Evolutionary conservation across 148 eudicot genomes (phyloP), one percentile per base, ranked within the genome.

Genomic region (Cornus controversa): DNA sequence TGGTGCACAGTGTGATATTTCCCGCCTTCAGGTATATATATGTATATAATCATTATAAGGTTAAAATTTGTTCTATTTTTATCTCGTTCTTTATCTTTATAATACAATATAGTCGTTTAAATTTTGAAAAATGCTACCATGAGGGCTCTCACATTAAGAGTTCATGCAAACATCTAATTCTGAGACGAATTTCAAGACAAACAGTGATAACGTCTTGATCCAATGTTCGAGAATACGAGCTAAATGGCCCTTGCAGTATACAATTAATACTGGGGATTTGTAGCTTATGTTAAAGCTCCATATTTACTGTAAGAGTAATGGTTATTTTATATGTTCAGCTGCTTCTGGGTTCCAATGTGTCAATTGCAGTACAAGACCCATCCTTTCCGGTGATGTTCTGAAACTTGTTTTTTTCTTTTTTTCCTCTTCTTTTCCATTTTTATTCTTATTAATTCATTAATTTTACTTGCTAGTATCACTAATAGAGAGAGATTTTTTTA

Each of bases 1-100:
- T 74, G 98, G 98, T 71, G 82, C 98, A 81, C 98, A 94, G 69
- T 87, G 88, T 65, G 98, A 92, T 77, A 90, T 94, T 69, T 84
- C 92, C 50, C 94, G 98, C 47, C 80, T 94, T 65, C 97, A 92
- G 98, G 98, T 94, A 9, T 40, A 6, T 40, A 40, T 0, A 10
- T 67, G 74, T 28, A 40, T 40, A 40, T 40, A 40, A 64, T 8
- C 50, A 68, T 57, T 63, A 1, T 20, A 24, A 23, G 14, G 31
- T 29, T 50, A 10, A 8, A 74, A 18, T 0, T 6, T 69, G 2
- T 69, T 18, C 20, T 34, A 8, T 67, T 3, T 36, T 69, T 16
- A 2, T 25, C 70, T 37, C 37, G 27, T 66, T 22, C 1, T 18
- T 28, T 29, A 13, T 37, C 23, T 66, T 8, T 66, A 8, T 34